These are phyloP conservation scores for Mallotus nudiflorus DNA, from an alignment of 345 rosid species.

Conservation along the genomic window DNA sequence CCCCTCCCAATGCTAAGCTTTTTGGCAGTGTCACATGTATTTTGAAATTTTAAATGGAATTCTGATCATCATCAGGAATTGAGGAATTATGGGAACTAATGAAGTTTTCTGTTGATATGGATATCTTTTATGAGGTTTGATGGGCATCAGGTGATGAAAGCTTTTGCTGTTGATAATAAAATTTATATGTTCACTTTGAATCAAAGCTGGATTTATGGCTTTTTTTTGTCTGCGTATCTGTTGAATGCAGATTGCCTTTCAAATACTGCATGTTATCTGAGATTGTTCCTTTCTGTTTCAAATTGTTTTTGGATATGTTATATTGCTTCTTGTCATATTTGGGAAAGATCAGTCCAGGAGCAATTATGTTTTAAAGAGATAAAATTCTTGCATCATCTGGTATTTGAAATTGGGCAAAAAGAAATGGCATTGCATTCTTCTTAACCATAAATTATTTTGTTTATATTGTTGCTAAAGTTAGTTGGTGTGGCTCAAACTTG, in stretches of 20 bases:
- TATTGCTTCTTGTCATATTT: too few relatives aligned
- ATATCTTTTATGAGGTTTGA: background rate
- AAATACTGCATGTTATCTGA: too few relatives aligned
- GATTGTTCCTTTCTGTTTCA: background rate
- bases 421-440: too few relatives aligned
- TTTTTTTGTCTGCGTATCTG: background rate
- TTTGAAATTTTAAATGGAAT: background rate
- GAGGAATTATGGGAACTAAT: conserved; percentile 6
- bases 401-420: background rate
- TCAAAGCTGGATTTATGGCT: background rate
- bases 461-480: background rate
- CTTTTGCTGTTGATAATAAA: background rate
- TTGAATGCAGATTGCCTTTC: too few relatives aligned
- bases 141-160: background rate
- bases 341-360: too few relatives aligned
- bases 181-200: background rate
- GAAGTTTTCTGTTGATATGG: background rate
- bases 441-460: conserved; percentile 10
- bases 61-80: background rate
- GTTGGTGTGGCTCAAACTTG: background rate
- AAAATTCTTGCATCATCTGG: background rate
- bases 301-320: background rate
- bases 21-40: background rate
- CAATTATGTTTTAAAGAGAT: background rate
- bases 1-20: background rate